Base-by-base conservation (phyloP, 495 filamentous ascomycete genomes). In the Hypoxylon lienhwacheense region DNA sequence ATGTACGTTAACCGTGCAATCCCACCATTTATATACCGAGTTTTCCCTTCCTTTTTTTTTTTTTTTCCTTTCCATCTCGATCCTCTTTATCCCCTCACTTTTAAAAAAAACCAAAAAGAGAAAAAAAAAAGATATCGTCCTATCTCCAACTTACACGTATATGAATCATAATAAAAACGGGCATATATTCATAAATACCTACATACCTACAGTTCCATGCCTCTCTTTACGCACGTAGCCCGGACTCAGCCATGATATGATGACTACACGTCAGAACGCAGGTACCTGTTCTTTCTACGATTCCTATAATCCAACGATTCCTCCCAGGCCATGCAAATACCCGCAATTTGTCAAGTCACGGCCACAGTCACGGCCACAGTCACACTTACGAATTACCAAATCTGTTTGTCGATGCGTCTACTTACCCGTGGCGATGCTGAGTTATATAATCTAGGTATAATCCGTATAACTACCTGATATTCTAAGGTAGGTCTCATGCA, bases 61-160 rank as follows among this genome's bases (percentile, higher is more conserved):
- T 10, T 33, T 25, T 31, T 24, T 42, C 33, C 33, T 45, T 46
- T 17, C 10, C 4, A 28, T 10, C 5, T 5, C 10, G 25, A 28
- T 28, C 5, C 25, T 10, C 10, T 5, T 5, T 28, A 28, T 28
- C 5, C 25, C 10, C 25, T 28, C 25, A n/a, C n/a, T n/a, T n/a
- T n/a, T n/a, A n/a, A n/a, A n/a, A n/a, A n/a, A n/a, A 19, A 16
- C 5, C 25, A 35, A 32, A 24, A 40, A 16, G 14, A 37, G 22
- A 25, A 3, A 20, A 4, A 15, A 32, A 43, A 44, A 4, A 36
- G 37, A 20, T 31, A n/a, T 51, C 36, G 14, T n/a, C 57, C 57
- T 61, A 61, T 61, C 50, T 24, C 8, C 34, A 21, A 61, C 34
- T 42, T 43, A 45, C 57, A 61, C 57, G 57, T 61, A 41, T 24